Evolutionary conservation across 2,329 filamentous ascomycete species (phyloP).

Genomic region (Didymella pomorum): DNA sequence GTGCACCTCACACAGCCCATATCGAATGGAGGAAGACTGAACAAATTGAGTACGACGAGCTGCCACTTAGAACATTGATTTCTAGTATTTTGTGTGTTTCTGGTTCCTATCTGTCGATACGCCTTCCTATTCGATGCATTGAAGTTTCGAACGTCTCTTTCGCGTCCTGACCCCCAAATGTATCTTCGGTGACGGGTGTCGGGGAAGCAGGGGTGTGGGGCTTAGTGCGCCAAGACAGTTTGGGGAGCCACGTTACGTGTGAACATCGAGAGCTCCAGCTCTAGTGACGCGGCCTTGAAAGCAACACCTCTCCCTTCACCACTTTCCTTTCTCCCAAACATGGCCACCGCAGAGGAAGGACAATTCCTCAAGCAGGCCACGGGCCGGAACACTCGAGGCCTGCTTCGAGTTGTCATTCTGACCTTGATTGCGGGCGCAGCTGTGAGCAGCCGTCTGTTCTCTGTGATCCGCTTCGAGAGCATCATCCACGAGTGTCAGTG

Average conservation of each 20-base stretch:
- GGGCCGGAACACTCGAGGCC: conserved; percentile 79
- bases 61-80: too few species aligned
- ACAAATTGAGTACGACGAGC: too few species aligned
- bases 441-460: conserved; percentile 93
- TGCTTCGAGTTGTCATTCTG: conserved; percentile 90
- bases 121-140: too few species aligned
- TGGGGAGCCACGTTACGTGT: conserved; percentile 32
- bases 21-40: too few species aligned
- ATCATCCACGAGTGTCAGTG: conserved; percentile 99
- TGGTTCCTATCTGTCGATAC: too few species aligned
- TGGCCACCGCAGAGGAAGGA: conserved; percentile 52
- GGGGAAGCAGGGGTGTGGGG: conserved; percentile 25
- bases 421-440: conserved; percentile 89
- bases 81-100: too few species aligned
- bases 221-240: conserved; percentile 3
- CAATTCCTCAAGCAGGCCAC: conserved; percentile 78
- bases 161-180: too few species aligned
- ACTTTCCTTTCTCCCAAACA: conserved; percentile 37
- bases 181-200: too few species aligned
- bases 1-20: too few species aligned
- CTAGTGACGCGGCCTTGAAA: conserved; percentile 48
- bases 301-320: conserved; percentile 37
- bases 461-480: conserved; percentile 98
- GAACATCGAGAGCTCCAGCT: conserved; percentile 42
- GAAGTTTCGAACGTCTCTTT: too few species aligned